Conservation (phyloP, 345 rosid genomes). For the Microthlaspi erraticum region DNA sequence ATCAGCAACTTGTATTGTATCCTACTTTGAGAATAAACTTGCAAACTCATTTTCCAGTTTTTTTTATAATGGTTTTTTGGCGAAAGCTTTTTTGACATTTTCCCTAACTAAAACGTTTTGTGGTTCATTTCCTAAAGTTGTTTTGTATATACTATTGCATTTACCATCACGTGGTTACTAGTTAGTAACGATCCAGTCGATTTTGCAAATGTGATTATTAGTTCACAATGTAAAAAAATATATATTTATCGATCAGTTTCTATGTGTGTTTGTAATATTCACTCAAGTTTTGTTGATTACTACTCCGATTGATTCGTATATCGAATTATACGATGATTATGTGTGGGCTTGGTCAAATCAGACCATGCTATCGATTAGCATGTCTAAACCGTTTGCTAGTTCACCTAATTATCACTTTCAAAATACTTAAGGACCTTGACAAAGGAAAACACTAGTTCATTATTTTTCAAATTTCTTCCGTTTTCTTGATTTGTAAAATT, state of each 20-base stretch:
- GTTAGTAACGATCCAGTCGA: constrained; percentile 5
- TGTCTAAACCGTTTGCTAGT: background rate
- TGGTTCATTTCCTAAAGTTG: constrained; percentile 38
- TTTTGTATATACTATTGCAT: constrained; percentile 32
- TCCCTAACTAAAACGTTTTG: constrained; percentile 1
- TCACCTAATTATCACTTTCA: background rate
- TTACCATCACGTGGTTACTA: constrained; percentile 21
- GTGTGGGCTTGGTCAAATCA: background rate
- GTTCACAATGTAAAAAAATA: background rate
- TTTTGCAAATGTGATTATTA: background rate
- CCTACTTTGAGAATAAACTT: constrained; percentile 9
- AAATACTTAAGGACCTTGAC: background rate
- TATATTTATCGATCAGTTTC: background rate
- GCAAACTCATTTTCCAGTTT: background rate
- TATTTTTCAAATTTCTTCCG: background rate
- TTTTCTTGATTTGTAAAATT: background rate
- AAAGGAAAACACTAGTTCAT: background rate
- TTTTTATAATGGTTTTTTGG: constrained; percentile 1
- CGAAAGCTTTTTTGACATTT: constrained; percentile 38
- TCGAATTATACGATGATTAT: background rate
- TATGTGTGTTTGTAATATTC: background rate
- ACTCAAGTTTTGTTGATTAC: background rate
- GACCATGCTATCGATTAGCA: constrained; percentile 11
- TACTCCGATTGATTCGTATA: background rate
- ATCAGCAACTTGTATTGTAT: background rate